Base-by-base conservation (phyloP, 2,329 filamentous ascomycete species). In the Beauveria sp. region DNA sequence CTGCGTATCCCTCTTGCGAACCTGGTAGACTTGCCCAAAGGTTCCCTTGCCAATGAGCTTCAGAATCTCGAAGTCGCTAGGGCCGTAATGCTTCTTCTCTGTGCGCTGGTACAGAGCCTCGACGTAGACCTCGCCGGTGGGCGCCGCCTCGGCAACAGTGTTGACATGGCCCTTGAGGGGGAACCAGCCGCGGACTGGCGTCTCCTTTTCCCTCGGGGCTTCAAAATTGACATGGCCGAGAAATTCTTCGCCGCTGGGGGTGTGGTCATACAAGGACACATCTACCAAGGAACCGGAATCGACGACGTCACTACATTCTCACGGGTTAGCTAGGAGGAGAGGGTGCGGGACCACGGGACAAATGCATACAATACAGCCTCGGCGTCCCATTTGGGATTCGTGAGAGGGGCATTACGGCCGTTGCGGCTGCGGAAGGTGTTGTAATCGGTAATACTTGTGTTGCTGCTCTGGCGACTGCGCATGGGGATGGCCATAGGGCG, bases 41-140 rank as follows among this genome's bases (percentile, higher is more conserved):
- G 95, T 99, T 60, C 95, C 95, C 76, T 98, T 98, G 65, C 95
- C 95, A 66, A 99, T 98, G 62, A 99, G 85, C 74, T 96, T 95
- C 64, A 99, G 78, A 58, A 99, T 96, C 68, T 96, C 88, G 75
- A 99, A 99, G 73, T 99, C 95, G 67, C 91, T 91, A 2, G 95
- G 95, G 1, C 95, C 95, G 69, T 93, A 96, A 65, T 95, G 90
- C 74, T 88, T 96, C 79, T 91, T 93, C 65, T 96, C 92, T 1
- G 88, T 88, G 71, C 88, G 87, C 70, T 96, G 91, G 73, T 95
- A 99, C 22, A 85, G 82, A 62, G 96, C 88, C 68, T 93, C 88
- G 51, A 99, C 85, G 67, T 90, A 90, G 56, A 99, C 89, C 71
- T 99, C 93, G 58, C 95, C 95, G 1, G 93, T 90, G 20, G 86